Percentiles rank a stretch among this genome's conserved stretches.
Conservation (phyloP, 2,329 filamentous ascomycete genomes). For the Pseudogymnoascus sp. region DNA sequence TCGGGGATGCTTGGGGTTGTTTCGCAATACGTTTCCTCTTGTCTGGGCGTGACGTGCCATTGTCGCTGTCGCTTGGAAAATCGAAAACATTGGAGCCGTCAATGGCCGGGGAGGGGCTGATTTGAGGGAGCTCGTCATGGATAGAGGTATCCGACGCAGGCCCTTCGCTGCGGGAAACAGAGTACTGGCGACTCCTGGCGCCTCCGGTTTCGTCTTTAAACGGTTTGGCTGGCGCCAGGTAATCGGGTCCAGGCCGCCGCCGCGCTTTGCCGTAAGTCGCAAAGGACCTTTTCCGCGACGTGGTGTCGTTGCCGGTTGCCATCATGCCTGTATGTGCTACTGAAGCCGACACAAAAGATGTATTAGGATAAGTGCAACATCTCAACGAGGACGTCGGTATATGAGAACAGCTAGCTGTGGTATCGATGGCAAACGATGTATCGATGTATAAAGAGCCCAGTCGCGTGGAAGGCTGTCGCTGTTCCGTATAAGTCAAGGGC, state of each 20-base stretch:
- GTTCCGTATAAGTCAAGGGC: neutral
- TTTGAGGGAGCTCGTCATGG: neutral
- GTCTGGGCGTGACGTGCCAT: slow-evolving; percentile 9
- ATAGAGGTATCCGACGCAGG: neutral
- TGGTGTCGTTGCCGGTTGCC: slow-evolving; percentile 23
- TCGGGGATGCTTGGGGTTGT: neutral
- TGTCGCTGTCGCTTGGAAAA: slow-evolving; percentile 19
- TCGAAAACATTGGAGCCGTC: slow-evolving; percentile 7
- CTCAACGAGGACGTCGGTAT: neutral
- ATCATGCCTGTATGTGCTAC: slow-evolving; percentile 16
- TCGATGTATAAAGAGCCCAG: neutral
- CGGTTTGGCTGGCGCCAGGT: slow-evolving; percentile 11
- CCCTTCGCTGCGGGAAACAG: neutral
- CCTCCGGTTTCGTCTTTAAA: neutral
- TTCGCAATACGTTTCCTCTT: neutral
- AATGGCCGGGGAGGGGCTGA: neutral
- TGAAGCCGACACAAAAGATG: neutral
- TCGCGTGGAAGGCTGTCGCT: neutral
- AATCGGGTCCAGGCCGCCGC: slow-evolving; percentile 25
- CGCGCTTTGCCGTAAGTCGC: slow-evolving; percentile 29
- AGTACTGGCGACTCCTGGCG: neutral
- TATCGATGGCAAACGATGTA: neutral
- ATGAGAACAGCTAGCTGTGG: neutral
- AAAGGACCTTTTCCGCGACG: slow-evolving; percentile 24
- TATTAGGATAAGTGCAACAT: neutral